Conservation (phyloP, 2,329 filamentous ascomycete species). For the Aspergillus candidus region DNA sequence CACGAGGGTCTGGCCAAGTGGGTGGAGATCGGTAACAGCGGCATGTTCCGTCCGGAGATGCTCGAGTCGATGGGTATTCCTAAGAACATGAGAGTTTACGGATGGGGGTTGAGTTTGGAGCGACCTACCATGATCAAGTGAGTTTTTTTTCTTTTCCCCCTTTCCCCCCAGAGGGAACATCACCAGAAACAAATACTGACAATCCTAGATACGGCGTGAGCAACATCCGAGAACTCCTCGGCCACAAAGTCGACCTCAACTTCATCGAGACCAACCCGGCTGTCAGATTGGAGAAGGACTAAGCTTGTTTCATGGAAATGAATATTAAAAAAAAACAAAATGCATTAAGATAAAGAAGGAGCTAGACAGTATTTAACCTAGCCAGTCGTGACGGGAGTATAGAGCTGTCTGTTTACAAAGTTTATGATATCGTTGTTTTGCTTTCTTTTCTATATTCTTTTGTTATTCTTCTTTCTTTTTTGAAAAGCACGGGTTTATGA, state of each 20-base stretch:
- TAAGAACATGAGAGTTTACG: conserved; percentile 86
- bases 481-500: conserved; percentile 2
- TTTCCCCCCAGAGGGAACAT: neutral
- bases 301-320: too few relatives aligned
- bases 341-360: neutral
- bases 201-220: conserved; percentile 58
- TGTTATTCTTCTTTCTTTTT: neutral
- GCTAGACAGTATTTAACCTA: too few relatives aligned
- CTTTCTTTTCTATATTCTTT: too few relatives aligned
- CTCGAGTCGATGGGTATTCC: conserved; percentile 89
- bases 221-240: conserved; percentile 87
- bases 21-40: conserved; percentile 95
- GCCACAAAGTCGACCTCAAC: conserved; percentile 89
- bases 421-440: conserved; percentile 7
- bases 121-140: conserved; percentile 97
- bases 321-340: conserved; percentile 16
- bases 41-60: conserved; percentile 99
- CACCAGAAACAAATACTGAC: conserved; percentile 4
- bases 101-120: conserved; percentile 87
- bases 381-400: too few relatives aligned
- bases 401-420: neutral
- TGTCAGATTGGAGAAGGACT: conserved; percentile 81
- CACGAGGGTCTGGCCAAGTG: conserved; percentile 84
- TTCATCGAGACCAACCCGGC: conserved; percentile 91
- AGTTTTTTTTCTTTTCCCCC: conserved; percentile 22